phyloP scores from a whole-genome alignment of 1,284 basidiomycete genomes.

The Lentinula novae-zelandiae region DNA sequence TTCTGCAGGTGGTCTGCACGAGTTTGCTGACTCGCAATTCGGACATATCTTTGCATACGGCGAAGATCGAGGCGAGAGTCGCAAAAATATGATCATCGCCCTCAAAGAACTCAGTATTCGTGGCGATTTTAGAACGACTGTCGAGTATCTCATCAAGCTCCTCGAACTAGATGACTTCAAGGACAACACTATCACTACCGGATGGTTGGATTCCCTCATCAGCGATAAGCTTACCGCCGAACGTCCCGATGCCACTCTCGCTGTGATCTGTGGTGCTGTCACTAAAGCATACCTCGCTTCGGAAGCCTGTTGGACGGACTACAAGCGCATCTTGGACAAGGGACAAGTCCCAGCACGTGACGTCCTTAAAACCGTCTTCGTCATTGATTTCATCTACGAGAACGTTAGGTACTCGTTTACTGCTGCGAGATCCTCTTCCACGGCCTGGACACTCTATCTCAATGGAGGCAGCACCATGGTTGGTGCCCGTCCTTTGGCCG shows the following conservation, averaged over 20 bases:
- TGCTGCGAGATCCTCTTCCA: slow-evolving; percentile 85
- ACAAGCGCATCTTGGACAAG: slow-evolving; percentile 95
- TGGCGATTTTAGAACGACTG: slow-evolving; percentile 98
- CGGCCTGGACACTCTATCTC: slow-evolving; percentile 91
- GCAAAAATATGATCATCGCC: slow-evolving; percentile 99
- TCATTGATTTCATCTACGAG: slow-evolving; percentile 98
- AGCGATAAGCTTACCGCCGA: slow-evolving; percentile 96
- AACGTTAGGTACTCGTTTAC: slow-evolving; percentile 96
- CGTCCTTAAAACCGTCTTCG: slow-evolving; percentile 95
- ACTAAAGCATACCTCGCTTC: slow-evolving; percentile 92
- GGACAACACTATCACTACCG: slow-evolving; percentile 97
- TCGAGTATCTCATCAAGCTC: slow-evolving; percentile 98
- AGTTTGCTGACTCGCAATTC: slow-evolving; percentile 98
- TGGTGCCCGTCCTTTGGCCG: slow-evolving; percentile 87
- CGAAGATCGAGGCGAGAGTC: slow-evolving; percentile 90
- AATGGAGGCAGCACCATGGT: slow-evolving; percentile 93
- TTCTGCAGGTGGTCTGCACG: slow-evolving; percentile 94
- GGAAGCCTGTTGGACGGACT: slow-evolving; percentile 89
- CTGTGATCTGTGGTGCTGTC: slow-evolving; percentile 97
- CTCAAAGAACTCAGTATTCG: slow-evolving; percentile 98
- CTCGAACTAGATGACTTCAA: slow-evolving; percentile 96
- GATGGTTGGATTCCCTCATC: slow-evolving; percentile 98
- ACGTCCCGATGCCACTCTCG: slow-evolving; percentile 87
- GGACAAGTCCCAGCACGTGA: slow-evolving; percentile 96
- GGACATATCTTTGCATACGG: slow-evolving; percentile 99